Evolutionary conservation across 2,329 filamentous ascomycete species (phyloP), one percentile per base, ranked within the genome.

Genomic region (Xylaria sp.): DNA sequence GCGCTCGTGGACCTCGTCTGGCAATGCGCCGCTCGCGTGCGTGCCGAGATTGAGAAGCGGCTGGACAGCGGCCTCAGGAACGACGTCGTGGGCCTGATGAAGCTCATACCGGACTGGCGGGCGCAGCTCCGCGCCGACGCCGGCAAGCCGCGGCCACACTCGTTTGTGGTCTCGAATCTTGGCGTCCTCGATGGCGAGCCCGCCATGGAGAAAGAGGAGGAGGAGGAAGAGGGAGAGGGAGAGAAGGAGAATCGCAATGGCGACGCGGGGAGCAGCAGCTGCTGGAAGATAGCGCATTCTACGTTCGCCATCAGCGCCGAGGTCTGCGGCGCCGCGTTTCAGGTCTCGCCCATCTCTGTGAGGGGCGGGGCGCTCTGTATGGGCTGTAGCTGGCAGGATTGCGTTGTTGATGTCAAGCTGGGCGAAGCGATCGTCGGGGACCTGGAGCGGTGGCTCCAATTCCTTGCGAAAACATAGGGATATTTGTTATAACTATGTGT

Each of bases 101-200:
- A 75, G 71, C 77, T 75, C 41, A 78, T 81, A 33, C 72, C 71
- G 20, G 78, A 81, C 74, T 82, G 79, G 80, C 73, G 75, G 67
- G 43, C 75, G 67, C 75, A 75, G 67, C 74, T 77, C 75, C 72
- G 66, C 1, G 60, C 66, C 61, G 72, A 73, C 61, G 77, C 76
- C 12, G 71, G 70, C 25, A 79, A 75, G 73, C 65, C 74, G 62
- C 72, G 79, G 20, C 72, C 78, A 13, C 73, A 75, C 39, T 73
- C 79, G 23, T 81, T 78, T 75, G 67, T 80, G 25, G 75, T 82
- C 8, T 79, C 79, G 55, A 81, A 81, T 67, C 63, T 81, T n/a
- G 80, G 79, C 51, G 76, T 80, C 7, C 64, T 81, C 18, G 70
- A 80, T 55, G 75, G 78, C 43, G 41, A 46, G 15, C 41, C 41